Evolutionary conservation across 345 rosid genomes (phyloP), one percentile per base, ranked within the genome.

Genomic region (Passiflora organensis): DNA sequence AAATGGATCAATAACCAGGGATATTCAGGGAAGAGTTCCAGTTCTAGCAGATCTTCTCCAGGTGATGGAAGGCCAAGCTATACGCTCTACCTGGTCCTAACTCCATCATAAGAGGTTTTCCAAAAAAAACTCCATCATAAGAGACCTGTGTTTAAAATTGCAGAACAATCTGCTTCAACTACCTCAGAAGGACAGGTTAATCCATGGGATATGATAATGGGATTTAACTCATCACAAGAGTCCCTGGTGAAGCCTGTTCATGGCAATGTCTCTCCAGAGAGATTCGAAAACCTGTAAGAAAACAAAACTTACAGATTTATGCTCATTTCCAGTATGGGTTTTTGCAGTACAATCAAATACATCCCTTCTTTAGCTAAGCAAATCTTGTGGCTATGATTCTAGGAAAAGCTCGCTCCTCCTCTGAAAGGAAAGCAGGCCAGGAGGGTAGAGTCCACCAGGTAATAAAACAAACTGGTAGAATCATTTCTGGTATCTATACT

Each of bases 91-190:
- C 88, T 0, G 53, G 65, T 60, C 97, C 96, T 55, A 85, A 48
- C 70, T 85, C 84, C 97, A 94, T 85, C 32, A 87, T 87, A 10
- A 96, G 76, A 51, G 60, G n/a, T n/a, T n/a, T n/a, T n/a, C n/a
- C n/a, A n/a, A n/a, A n/a, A n/a, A n/a, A n/a, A n/a, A n/a, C n/a
- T n/a, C n/a, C n/a, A n/a, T n/a, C n/a, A n/a, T n/a, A n/a, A n/a
- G n/a, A n/a, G n/a, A n/a, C n/a, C n/a, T n/a, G n/a, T n/a, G n/a
- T n/a, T n/a, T 94, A 96, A 5, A 89, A 87, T 55, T 89, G 97
- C 54, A 85, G 87, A 1, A 94, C 96, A 0, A 84, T 83, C 97
- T 97, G 87, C 72, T 89, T 87, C 71, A 89, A 89, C 99, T 97
- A 94, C 70, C 87, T 94, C 99, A 87, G 85, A 48, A 94, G 85